Percentiles rank a stretch among this genome's conserved stretches.
These are phyloP conservation scores for Saccharum hybrid DNA, from an alignment of 202 grass and related monocot species.

Conservation along the genomic window DNA sequence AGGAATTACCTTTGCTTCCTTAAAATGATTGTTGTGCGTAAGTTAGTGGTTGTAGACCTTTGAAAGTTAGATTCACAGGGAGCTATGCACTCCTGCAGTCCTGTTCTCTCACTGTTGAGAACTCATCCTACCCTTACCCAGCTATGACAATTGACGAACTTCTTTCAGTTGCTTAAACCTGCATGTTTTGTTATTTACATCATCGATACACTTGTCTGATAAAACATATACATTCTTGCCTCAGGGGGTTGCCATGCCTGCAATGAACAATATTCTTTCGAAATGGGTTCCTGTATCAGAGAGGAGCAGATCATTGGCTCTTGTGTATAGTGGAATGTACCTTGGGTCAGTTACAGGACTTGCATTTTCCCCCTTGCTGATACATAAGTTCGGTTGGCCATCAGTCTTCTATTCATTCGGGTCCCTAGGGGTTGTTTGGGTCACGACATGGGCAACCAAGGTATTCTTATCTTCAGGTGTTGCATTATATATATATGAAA, in stretches of 20 bases:
- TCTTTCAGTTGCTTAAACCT: conserved; percentile 13
- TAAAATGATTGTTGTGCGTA: background rate
- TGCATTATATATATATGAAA: background rate
- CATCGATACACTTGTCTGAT: conserved; percentile 24
- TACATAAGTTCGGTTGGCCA: conserved; percentile 88
- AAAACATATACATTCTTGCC: conserved; percentile 30
- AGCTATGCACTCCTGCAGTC: background rate
- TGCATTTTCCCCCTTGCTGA: conserved; percentile 90
- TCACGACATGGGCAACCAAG: conserved; percentile 70
- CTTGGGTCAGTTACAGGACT: conserved; percentile 93
- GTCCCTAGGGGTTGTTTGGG: conserved; percentile 80
- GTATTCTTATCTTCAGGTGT: conserved; percentile 43
- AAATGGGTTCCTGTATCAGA: conserved; percentile 96
- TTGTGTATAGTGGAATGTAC: conserved; percentile 99
- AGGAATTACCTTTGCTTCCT: background rate
- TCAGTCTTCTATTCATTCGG: conserved; percentile 97
- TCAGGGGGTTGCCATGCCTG: conserved; percentile 96
- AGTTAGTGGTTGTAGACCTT: conserved; percentile 1
- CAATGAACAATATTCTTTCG: conserved; percentile 98
- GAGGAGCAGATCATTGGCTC: conserved; percentile 82
- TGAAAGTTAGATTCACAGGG: background rate
- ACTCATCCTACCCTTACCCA: background rate
- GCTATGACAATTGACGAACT: background rate
- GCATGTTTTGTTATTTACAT: conserved; percentile 4
- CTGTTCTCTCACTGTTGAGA: background rate